Percentiles rank a stretch among this genome's conserved stretches.
phyloP scores from a whole-genome alignment of 2,329 filamentous ascomycete species.

The Pseudogymnoascus sp. region DNA sequence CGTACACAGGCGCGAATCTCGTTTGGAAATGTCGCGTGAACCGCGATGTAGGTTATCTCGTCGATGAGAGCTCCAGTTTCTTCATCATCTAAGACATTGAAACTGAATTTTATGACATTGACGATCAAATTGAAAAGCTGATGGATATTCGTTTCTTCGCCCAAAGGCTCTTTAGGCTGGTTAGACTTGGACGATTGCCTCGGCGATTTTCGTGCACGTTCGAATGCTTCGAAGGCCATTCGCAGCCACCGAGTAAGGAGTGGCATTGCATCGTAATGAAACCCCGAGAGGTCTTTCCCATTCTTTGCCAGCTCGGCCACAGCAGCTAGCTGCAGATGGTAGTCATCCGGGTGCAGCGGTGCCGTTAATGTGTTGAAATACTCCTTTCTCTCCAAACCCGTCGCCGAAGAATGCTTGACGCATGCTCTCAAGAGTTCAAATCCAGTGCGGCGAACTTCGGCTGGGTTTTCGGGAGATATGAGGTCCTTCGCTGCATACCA shows the following conservation, averaged over 20 bases:
- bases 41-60: constrained; percentile 58
- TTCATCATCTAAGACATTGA: constrained; percentile 57
- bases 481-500: constrained; percentile 62
- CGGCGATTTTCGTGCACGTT: constrained; percentile 44
- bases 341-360: constrained; percentile 52
- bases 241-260: constrained; percentile 55
- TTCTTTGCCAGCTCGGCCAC: constrained; percentile 54
- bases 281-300: constrained; percentile 56
- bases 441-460: constrained; percentile 49
- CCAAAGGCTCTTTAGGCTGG: constrained; percentile 36
- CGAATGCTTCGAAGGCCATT: constrained; percentile 47
- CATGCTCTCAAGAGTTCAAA: constrained; percentile 61
- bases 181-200: constrained; percentile 33
- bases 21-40: constrained; percentile 55
- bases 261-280: constrained; percentile 60
- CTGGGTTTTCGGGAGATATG: constrained; percentile 49
- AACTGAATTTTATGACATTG: constrained; percentile 69
- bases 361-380: constrained; percentile 58
- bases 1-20: constrained; percentile 62
- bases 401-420: constrained; percentile 53
- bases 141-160: constrained; percentile 55
- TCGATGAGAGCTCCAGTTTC: constrained; percentile 56
- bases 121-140: constrained; percentile 59
- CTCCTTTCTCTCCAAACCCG: constrained; percentile 57
- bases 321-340: constrained; percentile 57